phyloP scores from a whole-genome alignment of 2,329 filamentous ascomycete species.

The Hypoxylon sp. region DNA sequence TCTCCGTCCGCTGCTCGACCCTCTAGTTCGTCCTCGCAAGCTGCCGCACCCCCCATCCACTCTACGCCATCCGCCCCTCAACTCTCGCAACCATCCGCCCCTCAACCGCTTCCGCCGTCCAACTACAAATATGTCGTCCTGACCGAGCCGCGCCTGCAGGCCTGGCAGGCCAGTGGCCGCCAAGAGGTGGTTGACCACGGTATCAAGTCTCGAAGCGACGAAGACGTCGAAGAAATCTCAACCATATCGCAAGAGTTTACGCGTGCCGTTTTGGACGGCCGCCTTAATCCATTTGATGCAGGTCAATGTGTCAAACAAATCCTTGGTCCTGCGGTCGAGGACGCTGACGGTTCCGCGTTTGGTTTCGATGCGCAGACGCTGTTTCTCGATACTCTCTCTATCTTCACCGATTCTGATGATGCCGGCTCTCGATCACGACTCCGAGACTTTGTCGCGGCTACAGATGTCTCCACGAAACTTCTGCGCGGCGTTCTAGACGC shows the following conservation, averaged over 20 bases:
- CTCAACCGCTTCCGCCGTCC: constrained; percentile 48
- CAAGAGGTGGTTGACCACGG: constrained; percentile 72
- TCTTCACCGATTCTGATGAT: constrained; percentile 76
- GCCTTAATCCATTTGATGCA: constrained; percentile 72
- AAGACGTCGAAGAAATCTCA: constrained; percentile 73
- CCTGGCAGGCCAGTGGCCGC: constrained; percentile 74
- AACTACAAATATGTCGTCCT: constrained; percentile 78
- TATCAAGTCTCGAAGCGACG: constrained; percentile 68
- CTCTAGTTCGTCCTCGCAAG: constrained; percentile 50
- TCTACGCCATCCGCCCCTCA: constrained; percentile 37
- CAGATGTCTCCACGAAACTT: constrained; percentile 72
- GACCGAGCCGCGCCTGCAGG: constrained; percentile 71
- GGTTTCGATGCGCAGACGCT: constrained; percentile 70
- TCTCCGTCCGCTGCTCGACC: constrained; percentile 49
- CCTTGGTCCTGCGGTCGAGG: constrained; percentile 63
- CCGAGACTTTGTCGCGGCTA: constrained; percentile 73
- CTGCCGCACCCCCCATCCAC: constrained; percentile 40
- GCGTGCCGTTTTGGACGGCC: constrained; percentile 74
- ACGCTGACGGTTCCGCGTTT: constrained; percentile 54
- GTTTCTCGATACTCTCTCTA: constrained; percentile 84
- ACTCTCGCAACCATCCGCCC: constrained; percentile 32
- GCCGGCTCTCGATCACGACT: constrained; percentile 59
- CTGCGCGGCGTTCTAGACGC: constrained; percentile 88
- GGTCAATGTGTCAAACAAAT: constrained; percentile 79
- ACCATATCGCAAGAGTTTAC: constrained; percentile 86